These are phyloP conservation scores for Omphalea diandra DNA, from an alignment of 441 rosid genomes.

Conservation along the genomic window DNA sequence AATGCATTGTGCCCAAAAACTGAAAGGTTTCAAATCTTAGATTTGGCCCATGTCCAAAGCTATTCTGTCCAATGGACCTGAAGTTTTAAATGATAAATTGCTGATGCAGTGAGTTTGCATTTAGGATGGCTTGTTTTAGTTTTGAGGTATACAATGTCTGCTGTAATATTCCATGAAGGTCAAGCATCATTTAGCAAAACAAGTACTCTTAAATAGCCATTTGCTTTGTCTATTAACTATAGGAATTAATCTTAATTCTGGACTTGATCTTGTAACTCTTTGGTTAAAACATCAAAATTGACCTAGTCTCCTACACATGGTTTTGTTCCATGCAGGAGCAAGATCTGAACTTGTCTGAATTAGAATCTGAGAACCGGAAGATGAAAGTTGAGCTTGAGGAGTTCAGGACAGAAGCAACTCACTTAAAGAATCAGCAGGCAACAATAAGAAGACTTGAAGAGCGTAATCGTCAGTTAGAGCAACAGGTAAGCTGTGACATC, in stretches of 20 bases:
- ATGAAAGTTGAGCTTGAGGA: conserved; percentile 99
- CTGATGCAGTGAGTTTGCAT: not conserved
- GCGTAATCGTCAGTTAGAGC: conserved; percentile 96
- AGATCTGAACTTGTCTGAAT: conserved; percentile 81
- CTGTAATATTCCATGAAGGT: no score
- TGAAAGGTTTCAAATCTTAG: no score
- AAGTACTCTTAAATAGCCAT: not conserved
- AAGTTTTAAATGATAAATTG: not conserved
- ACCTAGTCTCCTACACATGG: not conserved
- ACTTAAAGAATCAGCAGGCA: conserved; percentile 95
- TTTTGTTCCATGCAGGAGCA: conserved; percentile 64
- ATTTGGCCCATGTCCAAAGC: not conserved
- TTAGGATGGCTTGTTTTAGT: no score
- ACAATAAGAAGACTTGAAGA: conserved; percentile 99
- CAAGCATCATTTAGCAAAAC: not conserved
- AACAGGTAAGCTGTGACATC: conserved; percentile 56
- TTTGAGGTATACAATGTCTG: not conserved
- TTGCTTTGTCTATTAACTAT: not conserved
- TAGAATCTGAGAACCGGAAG: conserved; percentile 93
- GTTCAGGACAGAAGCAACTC: conserved; percentile 92
- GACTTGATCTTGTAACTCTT: not conserved
- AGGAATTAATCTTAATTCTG: not conserved
- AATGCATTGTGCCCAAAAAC: not conserved
- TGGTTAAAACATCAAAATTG: not conserved
- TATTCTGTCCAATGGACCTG: not conserved